Percentiles rank a stretch among this genome's conserved stretches.
phyloP scores from a whole-genome alignment of 2,329 filamentous ascomycete genomes.

The Cryphonectria radicalis region DNA sequence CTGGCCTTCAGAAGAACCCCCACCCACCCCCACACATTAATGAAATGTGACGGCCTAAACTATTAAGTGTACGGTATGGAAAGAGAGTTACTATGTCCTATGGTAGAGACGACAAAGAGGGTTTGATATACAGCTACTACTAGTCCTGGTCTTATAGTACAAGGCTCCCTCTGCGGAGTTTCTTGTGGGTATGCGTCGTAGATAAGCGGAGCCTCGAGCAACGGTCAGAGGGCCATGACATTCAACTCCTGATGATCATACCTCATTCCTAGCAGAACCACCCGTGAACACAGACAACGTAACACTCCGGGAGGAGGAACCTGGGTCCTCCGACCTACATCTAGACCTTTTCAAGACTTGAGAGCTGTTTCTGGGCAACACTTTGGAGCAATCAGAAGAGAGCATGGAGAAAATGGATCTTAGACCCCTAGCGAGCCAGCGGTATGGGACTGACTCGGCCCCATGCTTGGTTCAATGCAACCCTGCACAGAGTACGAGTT shows the following conservation, averaged over 20 bases:
- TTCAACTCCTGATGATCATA: constrained; percentile 2
- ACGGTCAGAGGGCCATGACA: background rate
- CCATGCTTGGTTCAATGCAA: background rate
- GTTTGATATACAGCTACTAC: no score
- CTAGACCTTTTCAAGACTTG: background rate
- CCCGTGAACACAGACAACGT: background rate
- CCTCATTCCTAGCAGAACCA: background rate
- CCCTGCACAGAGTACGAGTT: background rate
- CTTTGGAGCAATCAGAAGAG: background rate
- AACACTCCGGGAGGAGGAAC: background rate
- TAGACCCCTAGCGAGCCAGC: background rate
- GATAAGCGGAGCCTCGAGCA: background rate
- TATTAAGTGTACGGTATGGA: no score
- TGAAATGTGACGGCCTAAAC: background rate
- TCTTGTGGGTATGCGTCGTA: background rate
- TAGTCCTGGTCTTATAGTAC: background rate
- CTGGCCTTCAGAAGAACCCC: no score
- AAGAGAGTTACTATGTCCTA: no score
- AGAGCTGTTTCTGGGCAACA: background rate
- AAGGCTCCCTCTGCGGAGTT: background rate
- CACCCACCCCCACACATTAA: background rate
- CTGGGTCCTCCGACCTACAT: background rate
- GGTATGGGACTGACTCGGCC: background rate
- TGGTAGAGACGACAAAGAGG: no score
- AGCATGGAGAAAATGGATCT: background rate